A percentile compares a stretch with the other conserved stretches of the same genome.
These are phyloP conservation scores for Capsicum baccatum DNA, from an alignment of 257 asterid species.

Conservation along the genomic window DNA sequence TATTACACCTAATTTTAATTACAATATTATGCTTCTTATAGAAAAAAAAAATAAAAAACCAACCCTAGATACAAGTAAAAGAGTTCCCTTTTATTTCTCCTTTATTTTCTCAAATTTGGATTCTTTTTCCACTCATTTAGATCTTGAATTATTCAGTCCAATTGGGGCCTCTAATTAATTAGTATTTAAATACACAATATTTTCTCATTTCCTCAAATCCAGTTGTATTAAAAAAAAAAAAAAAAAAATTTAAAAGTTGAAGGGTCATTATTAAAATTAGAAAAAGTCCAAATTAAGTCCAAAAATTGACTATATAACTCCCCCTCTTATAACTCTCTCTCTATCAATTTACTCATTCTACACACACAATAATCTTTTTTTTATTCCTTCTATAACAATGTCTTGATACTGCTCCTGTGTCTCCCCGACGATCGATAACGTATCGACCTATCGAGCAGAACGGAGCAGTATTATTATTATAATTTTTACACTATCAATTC, in stretches of 20 bases:
- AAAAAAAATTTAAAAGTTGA: neutral
- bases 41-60: neutral
- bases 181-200: neutral
- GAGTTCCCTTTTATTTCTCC: neutral
- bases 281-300: constrained; percentile 28
- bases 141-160: neutral
- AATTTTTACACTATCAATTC: neutral
- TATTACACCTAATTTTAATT: neutral
- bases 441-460: neutral
- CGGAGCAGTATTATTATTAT: neutral
- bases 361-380: neutral
- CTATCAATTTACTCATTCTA: constrained; percentile 58
- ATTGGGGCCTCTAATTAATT: neutral
- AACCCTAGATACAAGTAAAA: neutral
- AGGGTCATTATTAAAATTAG: constrained; percentile 34
- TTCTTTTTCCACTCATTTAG: constrained; percentile 7
- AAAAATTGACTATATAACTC: constrained; percentile 63
- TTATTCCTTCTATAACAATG: constrained; percentile 41
- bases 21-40: neutral
- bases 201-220: neutral
- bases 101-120: neutral
- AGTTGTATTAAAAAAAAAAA: neutral
- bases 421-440: neutral
- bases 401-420: constrained; percentile 44
- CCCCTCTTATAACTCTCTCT: constrained; percentile 40